Evolutionary conservation across 2,329 filamentous ascomycete genomes (phyloP).

Genomic region (Penicillium sp.): DNA sequence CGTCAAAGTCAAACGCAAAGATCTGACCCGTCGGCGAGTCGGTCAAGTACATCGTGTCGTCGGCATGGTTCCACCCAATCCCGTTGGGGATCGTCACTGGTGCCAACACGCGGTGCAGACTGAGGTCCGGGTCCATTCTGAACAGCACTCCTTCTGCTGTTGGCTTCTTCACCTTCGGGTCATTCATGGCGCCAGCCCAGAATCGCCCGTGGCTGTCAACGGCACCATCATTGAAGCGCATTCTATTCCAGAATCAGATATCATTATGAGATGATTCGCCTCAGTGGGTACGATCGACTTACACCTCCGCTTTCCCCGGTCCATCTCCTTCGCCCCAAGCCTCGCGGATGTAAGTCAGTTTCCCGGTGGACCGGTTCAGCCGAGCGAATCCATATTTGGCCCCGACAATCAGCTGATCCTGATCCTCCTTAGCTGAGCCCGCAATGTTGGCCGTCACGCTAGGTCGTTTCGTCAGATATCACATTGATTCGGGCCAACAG

Average conservation of each 20-base stretch:
- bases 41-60: constrained; percentile 79
- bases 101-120: constrained; percentile 63
- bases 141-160: constrained; percentile 68
- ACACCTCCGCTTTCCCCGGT: constrained; percentile 52
- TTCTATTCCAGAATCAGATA: constrained; percentile 35
- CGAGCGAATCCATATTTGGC: constrained; percentile 83
- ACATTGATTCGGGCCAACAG: constrained; percentile 24
- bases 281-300: constrained; percentile 23
- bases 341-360: constrained; percentile 60
- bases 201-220: constrained; percentile 80
- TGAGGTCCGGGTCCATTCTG: constrained; percentile 68
- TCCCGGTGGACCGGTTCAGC: constrained; percentile 66
- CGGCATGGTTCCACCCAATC: constrained; percentile 76
- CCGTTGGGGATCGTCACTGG: constrained; percentile 81
- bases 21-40: constrained; percentile 75
- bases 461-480: constrained; percentile 26
- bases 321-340: constrained; percentile 59
- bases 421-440: constrained; percentile 51
- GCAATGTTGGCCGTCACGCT: constrained; percentile 80
- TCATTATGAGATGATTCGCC: constrained; percentile 4
- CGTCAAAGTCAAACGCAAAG: constrained; percentile 74
- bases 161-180: constrained; percentile 66
- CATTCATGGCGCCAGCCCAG: constrained; percentile 87
- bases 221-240: constrained; percentile 77
- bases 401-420: constrained; percentile 74